These are phyloP conservation scores for Erysimum cheiri DNA, from an alignment of 441 rosid species.

Conservation along the genomic window DNA sequence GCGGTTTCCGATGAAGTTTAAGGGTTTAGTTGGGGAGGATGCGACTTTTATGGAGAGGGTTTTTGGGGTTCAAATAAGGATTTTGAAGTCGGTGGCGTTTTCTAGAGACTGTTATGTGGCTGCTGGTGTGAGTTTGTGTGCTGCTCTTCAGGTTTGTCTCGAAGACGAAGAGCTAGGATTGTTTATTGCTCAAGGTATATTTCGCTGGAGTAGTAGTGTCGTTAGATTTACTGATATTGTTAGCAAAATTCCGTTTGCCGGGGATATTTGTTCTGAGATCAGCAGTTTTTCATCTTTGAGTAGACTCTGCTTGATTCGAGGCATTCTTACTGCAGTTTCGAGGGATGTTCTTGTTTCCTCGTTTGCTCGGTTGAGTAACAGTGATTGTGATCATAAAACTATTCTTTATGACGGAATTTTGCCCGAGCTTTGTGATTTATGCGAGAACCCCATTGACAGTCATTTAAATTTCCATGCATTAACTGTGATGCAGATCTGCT, in stretches of 20 bases:
- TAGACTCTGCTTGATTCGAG: conserved; percentile 94
- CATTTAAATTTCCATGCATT: conserved; percentile 94
- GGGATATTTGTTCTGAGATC: conserved; percentile 72
- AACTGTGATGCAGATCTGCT: conserved; percentile 95
- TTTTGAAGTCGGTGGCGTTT: conserved; percentile 71
- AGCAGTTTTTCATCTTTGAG: conserved; percentile 67
- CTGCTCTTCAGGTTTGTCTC: conserved; percentile 85
- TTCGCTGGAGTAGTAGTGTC: conserved; percentile 44
- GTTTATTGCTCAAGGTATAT: conserved; percentile 74
- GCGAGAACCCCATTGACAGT: conserved; percentile 92
- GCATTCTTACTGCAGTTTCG: conserved; percentile 92
- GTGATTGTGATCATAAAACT: conserved; percentile 56
- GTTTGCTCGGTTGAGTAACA: conserved; percentile 49
- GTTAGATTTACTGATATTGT: conserved; percentile 48
- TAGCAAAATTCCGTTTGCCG: conserved; percentile 67
- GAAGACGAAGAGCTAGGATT: conserved; percentile 70
- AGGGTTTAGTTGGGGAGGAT: conserved; percentile 47
- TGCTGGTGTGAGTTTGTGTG: conserved; percentile 90
- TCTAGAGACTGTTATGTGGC: conserved; percentile 95
- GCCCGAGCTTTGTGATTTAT: conserved; percentile 83
- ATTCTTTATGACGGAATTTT: conserved; percentile 84
- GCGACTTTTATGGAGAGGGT: conserved; percentile 59
- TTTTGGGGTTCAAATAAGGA: conserved; percentile 61
- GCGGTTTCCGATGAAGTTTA: conserved; percentile 72
- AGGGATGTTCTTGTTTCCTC: conserved; percentile 70